Evolutionary conservation across 495 filamentous ascomycete genomes (phyloP), one percentile per base, ranked within the genome.

Genomic region (Penicillium nucicola): DNA sequence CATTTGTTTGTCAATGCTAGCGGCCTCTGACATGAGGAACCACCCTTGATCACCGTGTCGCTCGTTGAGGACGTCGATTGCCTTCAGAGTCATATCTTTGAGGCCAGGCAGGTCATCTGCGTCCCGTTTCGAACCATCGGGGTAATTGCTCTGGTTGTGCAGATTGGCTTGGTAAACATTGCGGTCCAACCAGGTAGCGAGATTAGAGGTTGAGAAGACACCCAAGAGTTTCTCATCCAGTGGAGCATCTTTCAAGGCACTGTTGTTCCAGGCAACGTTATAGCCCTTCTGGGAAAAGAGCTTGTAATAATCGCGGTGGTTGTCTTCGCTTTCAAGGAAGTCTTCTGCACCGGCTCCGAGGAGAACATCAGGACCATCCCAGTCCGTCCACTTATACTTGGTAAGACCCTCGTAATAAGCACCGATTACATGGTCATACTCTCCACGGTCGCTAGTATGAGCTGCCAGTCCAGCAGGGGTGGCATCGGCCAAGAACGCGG

Each of bases 41-140:
- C 81, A 90, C 5, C 86, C 86, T 30, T 86, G 75, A 37, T 82
- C 72, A n/a, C 70, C 70, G 45, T 78, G 75, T 14, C 86, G 84
- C 12, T 68, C 65, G 56, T 83, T 64, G 22, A 89, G 75, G 19
- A 89, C 80, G 42, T 90, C 86, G 44, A 90, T 77, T 0, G 86
- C 84, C 68, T 90, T 90, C 33, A 88, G 70, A 0, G 86, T 89
- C 86, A 89, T 90, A n/a, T 90, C 84, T 62, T 86, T 87, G 14
- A 88, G 77, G 4, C 86, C 86, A 3, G 86, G 86, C 7, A 86
- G 76, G 50, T 90, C 85, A 6, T 74, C 73, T 2, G 86, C 85
- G 23, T 82, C 62, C 12, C 65, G 74, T 1, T 71, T 68, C 14
- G 69, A 75, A 17, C 86, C 85, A 5, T 79, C 74, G 0, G 86